Conservation (phyloP, 169 alveolate species). For the Plasmodium blacklocki region DNA sequence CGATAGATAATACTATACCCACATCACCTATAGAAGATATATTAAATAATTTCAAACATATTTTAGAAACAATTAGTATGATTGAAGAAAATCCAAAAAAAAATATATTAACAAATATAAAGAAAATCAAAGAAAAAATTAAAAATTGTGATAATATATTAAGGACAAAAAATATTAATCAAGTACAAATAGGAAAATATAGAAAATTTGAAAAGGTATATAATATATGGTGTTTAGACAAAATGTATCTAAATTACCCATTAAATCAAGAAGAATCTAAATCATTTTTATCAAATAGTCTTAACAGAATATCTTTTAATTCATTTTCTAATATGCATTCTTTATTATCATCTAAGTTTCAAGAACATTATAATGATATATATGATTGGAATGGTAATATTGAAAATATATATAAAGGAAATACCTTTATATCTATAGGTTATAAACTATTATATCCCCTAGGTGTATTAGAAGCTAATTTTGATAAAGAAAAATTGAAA, state of each 20-base stretch:
- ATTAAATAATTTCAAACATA: slow-evolving; percentile 13
- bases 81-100: slow-evolving; percentile 39
- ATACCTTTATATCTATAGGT: slow-evolving; percentile 57
- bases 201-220: slow-evolving; percentile 68
- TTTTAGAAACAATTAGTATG: slow-evolving; percentile 21
- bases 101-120: slow-evolving; percentile 9
- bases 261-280: slow-evolving; percentile 18
- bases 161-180: slow-evolving; percentile 64
- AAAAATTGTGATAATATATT: slow-evolving; percentile 56
- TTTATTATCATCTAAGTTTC: slow-evolving; percentile 47
- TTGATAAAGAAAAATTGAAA: slow-evolving; percentile 43
- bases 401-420: slow-evolving; percentile 39
- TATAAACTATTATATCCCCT: slow-evolving; percentile 53
- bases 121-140: slow-evolving; percentile 55
- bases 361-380: slow-evolving; percentile 38
- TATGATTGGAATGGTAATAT: slow-evolving; percentile 64
- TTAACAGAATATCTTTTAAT: slow-evolving; percentile 24
- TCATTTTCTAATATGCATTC: slow-evolving; percentile 61
- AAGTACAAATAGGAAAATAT: slow-evolving; percentile 57
- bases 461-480: slow-evolving; percentile 42
- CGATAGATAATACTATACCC: slow-evolving; percentile 54
- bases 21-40: slow-evolving; percentile 73
- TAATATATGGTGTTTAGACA: slow-evolving; percentile 74
- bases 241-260: slow-evolving; percentile 9
- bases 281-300: slow-evolving; percentile 20